These are phyloP conservation scores for Hypholoma sublateritium DNA, from an alignment of 768 basidiomycete species.

Conservation along the genomic window DNA sequence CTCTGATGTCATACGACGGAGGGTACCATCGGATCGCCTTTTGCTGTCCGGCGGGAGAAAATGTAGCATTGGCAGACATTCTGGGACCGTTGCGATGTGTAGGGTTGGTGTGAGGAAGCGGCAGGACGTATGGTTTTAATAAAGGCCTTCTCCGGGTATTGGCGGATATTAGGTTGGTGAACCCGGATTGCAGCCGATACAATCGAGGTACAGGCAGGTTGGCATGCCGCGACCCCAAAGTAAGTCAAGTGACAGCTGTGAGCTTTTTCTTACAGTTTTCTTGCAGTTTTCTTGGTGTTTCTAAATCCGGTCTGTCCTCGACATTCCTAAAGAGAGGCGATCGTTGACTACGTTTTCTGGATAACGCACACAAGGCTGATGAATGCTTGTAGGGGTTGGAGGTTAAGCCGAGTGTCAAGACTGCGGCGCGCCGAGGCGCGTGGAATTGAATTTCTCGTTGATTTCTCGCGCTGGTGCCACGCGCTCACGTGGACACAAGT, in stretches of 20 bases:
- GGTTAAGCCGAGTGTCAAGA: too few relatives aligned
- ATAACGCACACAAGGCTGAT: too few relatives aligned
- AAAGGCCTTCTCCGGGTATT: constrained; percentile 9
- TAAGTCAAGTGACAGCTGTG: constrained; percentile 1
- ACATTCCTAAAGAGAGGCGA: too few relatives aligned
- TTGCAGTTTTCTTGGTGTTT: too few relatives aligned
- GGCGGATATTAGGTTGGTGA: background rate
- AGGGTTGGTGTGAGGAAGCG: background rate
- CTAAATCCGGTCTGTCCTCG: too few relatives aligned
- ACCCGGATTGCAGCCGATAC: constrained; percentile 16
- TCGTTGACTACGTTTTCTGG: too few relatives aligned
- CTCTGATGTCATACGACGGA: constrained; percentile 66
- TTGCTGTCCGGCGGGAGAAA: constrained; percentile 20
- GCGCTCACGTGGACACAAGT: too few relatives aligned
- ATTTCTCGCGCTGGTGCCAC: too few relatives aligned
- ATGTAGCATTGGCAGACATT: constrained; percentile 11
- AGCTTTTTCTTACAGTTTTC: background rate
- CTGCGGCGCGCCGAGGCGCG: too few relatives aligned
- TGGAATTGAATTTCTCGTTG: too few relatives aligned
- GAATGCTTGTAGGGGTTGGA: too few relatives aligned
- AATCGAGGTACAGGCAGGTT: background rate
- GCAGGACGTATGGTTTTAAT: background rate
- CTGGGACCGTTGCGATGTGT: background rate
- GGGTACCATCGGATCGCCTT: constrained; percentile 64
- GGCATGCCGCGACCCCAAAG: background rate